Base-by-base conservation (phyloP, 768 basidiomycete genomes). In the Kwoniella europaea region DNA sequence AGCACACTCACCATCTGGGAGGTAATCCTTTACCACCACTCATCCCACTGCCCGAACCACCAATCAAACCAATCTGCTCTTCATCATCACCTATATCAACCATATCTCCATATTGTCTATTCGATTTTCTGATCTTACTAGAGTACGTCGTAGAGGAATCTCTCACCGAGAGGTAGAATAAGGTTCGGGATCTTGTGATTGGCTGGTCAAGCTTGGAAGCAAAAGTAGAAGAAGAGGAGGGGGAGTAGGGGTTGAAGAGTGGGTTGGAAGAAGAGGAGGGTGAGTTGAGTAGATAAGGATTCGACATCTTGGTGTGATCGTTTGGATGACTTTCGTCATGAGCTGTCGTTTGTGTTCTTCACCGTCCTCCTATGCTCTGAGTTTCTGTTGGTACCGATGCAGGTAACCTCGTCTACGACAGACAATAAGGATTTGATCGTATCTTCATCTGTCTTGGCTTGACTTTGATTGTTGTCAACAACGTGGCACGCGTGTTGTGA, bases 111-210 rank as follows among this genome's bases (percentile, higher is more conserved):
- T 78, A 79, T 29, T 73, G 66, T 46, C 59, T 52, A 27, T 20
- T 67, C 41, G 53, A 63, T 64, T 58, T 58, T 15, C 63, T 35
- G 16, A 44, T 63, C 57, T 67, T 55, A 63, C 77, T 70, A 60
- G 75, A 20, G 50, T 63, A 70, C 10, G 68, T 58, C 10, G 77
- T 75, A 18, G 75, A 67, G 27, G 81, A 77, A 15, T 95, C 92
- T 71, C 96, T 88, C 84, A 92, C 94, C 6, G 94, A 96, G 71
- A 95, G 90, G 84, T 98, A 98, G 77, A 98, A 88, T 65, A 93
- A 88, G 2, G 96, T 98, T 58, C 96, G 85, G 1, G 92, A 94
- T 76, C 96, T 90, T 44, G 91, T 93, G 4, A 81, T 71, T 0
- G 76, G 78, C 24, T 56, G 6, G 63, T 44, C 57, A 54, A 7